Base-by-base conservation (phyloP, 768 basidiomycete species). In the Galerina marginata region DNA sequence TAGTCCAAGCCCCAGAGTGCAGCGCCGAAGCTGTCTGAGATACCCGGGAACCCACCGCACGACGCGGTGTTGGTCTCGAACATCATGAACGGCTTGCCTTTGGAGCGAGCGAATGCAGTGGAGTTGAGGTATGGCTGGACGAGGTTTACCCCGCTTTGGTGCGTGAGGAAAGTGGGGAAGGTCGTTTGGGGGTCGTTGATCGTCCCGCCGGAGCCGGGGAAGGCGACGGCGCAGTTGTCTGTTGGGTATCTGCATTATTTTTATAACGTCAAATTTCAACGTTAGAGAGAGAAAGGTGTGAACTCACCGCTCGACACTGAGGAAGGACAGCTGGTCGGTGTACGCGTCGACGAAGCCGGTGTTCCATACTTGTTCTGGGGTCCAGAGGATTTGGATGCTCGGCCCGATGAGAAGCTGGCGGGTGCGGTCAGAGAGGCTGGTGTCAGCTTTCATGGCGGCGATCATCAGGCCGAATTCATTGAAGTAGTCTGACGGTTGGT, bases 21-120 rank as follows among this genome's bases (percentile, higher is more conserved):
- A 0, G 83, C 86, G 2, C 82, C 86, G 65, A 87, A 90, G 10
- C 81, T 80, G 64, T 90, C 84, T 46, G 81, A 83, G 36, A 89
- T 72, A 0, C 88, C 89, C 4, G 81, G 69, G 67, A 89, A 89
- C 26, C 88, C 88, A 71, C 87, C 87, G 70, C 89, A 90, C 33
- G 84, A 85, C 1, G 86, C 88, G 0, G 86, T 85, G 65, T 90
- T 90, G 11, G 86, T 89, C 72, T 91, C 89, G 62, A 90, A 81
- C 87, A 90, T 88, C 54, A 88, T 65, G 37, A 89, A 71, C 16
- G 79, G 79, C 62, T 83, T 81, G 2, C 73, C 70, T 37, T 74
- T 73, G 0, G 68, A 69, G 56, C 77, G 75, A 1, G 85, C 84
- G n/a, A 77, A 77, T 50, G 60, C 61, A 0, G 85, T 78, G 1